Conservation (phyloP, 805 yeast species). For the Teunomyces gatunensis region DNA sequence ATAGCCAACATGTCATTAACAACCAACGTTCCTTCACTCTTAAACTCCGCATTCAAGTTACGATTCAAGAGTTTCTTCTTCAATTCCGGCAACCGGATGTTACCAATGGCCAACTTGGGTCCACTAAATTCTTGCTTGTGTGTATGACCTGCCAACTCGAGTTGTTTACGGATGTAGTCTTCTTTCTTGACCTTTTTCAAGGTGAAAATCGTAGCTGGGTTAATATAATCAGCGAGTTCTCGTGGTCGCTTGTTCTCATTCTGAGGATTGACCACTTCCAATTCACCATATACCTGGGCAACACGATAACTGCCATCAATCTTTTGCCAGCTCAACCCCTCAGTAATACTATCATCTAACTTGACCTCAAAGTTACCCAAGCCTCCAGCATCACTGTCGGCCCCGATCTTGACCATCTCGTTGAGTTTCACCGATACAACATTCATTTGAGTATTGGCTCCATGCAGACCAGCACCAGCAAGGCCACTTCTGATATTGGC, state of each 20-base stretch:
- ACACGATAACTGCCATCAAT: constrained; percentile 78
- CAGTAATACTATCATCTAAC: constrained; percentile 61
- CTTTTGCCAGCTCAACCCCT: constrained; percentile 76
- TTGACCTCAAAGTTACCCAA: constrained; percentile 54
- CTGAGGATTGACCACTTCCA: constrained; percentile 34
- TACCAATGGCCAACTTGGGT: constrained; percentile 75
- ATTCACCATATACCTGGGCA: constrained; percentile 76
- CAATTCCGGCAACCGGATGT: constrained; percentile 77
- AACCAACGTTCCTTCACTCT: constrained; percentile 89
- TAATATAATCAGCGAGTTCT: constrained; percentile 25
- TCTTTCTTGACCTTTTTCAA: constrained; percentile 22
- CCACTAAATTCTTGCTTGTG: constrained; percentile 8
- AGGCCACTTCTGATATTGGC: constrained; percentile 30
- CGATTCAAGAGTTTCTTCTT: constrained; percentile 55
- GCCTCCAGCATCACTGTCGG: constrained; percentile 25
- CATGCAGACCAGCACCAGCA: constrained; percentile 8
- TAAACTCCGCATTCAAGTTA: constrained; percentile 78
- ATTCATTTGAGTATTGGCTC: constrained; percentile 25
- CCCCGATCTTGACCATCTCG: constrained; percentile 44
- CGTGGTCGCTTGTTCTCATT: constrained; percentile 15
- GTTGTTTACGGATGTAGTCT: constrained; percentile 13
- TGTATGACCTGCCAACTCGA: constrained; percentile 4
- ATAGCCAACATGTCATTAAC: constrained; percentile 76
- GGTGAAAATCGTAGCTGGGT: constrained; percentile 29
- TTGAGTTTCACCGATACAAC: constrained; percentile 36